Base-by-base conservation (phyloP, 2,329 filamentous ascomycete species). In the Sporothrix curviconia region DNA sequence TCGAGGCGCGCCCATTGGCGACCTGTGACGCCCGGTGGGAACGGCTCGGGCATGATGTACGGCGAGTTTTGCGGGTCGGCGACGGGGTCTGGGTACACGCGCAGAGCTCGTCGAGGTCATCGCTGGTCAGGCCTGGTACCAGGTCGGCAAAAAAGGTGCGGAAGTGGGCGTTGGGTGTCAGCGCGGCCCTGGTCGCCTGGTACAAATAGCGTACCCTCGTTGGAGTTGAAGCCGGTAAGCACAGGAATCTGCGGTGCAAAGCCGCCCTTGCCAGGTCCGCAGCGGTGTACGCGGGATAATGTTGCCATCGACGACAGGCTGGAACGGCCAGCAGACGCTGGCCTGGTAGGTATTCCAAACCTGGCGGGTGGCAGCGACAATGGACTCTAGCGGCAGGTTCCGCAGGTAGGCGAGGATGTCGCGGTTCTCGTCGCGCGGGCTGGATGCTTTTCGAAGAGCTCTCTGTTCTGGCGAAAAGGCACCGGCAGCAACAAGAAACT, bases 211-310 rank as follows among this genome's bases (percentile, higher is more conserved):
- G 82, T 78, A 15, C 86, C 87, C 68, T 90, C 87, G 64, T 89
- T 84, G 39, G 82, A 80, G 69, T 84, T 85, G 73, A 84, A 90
- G 7, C 86, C 86, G 0, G 85, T 88, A 50, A 90, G 71, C 50
- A 90, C 77, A 7, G 84, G 82, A 7, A 85, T 74, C 61, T 37
- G 43, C 2, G 52, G 42, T 7, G 66, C 77, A 81, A 15, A 72
- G 0, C 77, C 73, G 0, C 76, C 71, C 25, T 73, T 67, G n/a
- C 82, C 82, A 86, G n/a, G 78, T 76, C n/a, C 76, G 72, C 12
- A 86, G 74, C 3, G 86, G 85, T 11, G 78, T 70, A 25, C 77
- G 73, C 2, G 77, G 74, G 55, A 89, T 82, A 14, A 85, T 68
- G 12, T 64, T 71, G 14, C 78, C 78, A 64, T 87, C 85, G 57